Evolutionary conservation across 202 grass and related monocot species (phyloP).

Genomic region (Brachypodium distachyon): DNA sequence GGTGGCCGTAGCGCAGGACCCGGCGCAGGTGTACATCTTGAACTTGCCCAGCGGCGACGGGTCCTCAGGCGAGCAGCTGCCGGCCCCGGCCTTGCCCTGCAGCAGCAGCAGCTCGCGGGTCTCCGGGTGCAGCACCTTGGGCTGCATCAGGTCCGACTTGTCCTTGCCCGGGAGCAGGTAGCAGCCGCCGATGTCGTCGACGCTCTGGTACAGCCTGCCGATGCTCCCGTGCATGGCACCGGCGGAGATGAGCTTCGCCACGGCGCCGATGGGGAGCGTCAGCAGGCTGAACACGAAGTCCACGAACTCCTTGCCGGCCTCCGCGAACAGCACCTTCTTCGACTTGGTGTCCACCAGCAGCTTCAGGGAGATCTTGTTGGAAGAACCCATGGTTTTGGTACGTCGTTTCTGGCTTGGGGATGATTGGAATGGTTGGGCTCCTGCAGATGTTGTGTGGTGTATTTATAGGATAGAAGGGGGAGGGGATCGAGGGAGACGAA

Average conservation of each 20-base stretch:
- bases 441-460: not conserved
- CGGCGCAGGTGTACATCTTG: slow-evolving; percentile 14
- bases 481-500: not conserved
- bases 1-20: slow-evolving; percentile 6
- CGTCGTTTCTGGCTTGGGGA: not conserved
- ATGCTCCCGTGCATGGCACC: slow-evolving; percentile 25
- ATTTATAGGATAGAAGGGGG: not conserved
- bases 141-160: slow-evolving; percentile 19
- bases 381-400: not conserved
- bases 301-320: slow-evolving; percentile 43
- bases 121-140: slow-evolving; percentile 6
- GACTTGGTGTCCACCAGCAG: not conserved
- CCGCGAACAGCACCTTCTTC: slow-evolving; percentile 37
- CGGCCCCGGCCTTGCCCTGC: no score
- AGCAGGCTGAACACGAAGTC: slow-evolving; percentile 44
- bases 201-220: slow-evolving; percentile 32
- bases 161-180: slow-evolving; percentile 20
- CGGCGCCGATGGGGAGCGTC: slow-evolving; percentile 16
- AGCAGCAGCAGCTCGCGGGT: not conserved
- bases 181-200: slow-evolving; percentile 1
- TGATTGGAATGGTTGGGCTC: not conserved
- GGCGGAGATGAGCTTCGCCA: slow-evolving; percentile 31
- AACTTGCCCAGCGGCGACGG: not conserved
- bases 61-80: no score
- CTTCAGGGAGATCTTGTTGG: slow-evolving; percentile 17